Percentiles rank a stretch among this genome's conserved stretches.
phyloP scores from a whole-genome alignment of 2,329 filamentous ascomycete genomes.

The Aplosporella prunicola region DNA sequence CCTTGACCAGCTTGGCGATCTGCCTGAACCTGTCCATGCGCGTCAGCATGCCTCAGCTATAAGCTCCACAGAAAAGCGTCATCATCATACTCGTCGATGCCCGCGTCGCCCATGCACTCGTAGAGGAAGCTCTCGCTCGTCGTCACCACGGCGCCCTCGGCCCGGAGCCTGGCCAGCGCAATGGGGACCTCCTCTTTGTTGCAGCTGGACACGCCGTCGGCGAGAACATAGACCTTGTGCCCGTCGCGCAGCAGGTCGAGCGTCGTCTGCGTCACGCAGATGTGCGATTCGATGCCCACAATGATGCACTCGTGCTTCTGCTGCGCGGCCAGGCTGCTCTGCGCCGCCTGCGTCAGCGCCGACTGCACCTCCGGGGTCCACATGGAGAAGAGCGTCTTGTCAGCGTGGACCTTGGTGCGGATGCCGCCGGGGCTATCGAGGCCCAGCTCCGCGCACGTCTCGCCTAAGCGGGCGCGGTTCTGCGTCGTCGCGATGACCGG shows the following conservation, averaged over 20 bases:
- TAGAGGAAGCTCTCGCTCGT: constrained; percentile 86
- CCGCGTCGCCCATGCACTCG: constrained; percentile 78
- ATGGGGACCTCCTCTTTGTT: constrained; percentile 73
- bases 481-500: constrained; percentile 85
- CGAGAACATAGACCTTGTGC: constrained; percentile 75
- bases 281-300: constrained; percentile 86
- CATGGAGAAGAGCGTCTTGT: constrained; percentile 93
- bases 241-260: constrained; percentile 68
- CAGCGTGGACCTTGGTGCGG: constrained; percentile 49
- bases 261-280: constrained; percentile 88
- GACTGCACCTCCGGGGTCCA: constrained; percentile 55
- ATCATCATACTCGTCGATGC: constrained; percentile 47
- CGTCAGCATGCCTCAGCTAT: not conserved
- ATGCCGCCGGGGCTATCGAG: constrained; percentile 42
- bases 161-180: constrained; percentile 65
- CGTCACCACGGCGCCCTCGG: constrained; percentile 69
- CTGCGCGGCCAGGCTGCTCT: constrained; percentile 2
- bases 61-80: not conserved
- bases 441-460: constrained; percentile 64
- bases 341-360: constrained; percentile 25
- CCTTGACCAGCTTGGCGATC: constrained; percentile 70
- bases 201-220: constrained; percentile 82
- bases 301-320: constrained; percentile 56
- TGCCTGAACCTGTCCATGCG: constrained; percentile 49
- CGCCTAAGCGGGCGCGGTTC: constrained; percentile 65